Conservation (phyloP, 2,329 filamentous ascomycete genomes). For the Thielaviopsis ethacetica region DNA sequence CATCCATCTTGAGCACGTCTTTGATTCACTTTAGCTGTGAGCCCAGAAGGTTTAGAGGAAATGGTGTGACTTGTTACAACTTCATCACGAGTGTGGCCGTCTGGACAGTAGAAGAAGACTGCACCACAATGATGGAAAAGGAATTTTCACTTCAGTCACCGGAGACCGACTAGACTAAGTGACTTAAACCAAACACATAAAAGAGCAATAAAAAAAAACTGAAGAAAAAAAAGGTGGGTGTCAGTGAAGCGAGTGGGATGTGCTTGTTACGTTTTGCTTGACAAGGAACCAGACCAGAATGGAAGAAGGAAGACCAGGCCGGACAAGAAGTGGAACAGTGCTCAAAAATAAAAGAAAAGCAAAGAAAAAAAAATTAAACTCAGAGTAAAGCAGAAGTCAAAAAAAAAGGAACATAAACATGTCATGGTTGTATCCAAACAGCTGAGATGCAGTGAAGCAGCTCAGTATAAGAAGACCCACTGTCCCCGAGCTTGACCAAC, state of each 20-base stretch:
- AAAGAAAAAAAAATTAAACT: neutral
- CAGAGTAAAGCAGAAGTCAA: neutral
- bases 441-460: too few relatives aligned
- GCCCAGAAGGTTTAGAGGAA: too few relatives aligned
- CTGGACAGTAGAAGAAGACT: too few relatives aligned
- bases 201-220: neutral
- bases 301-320: neutral
- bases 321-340: neutral
- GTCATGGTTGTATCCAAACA: too few relatives aligned
- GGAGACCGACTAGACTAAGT: too few relatives aligned
- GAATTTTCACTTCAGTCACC: too few relatives aligned
- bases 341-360: neutral
- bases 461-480: neutral
- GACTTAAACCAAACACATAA: neutral
- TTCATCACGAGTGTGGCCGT: too few relatives aligned
- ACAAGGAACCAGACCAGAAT: neutral
- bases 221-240: neutral
- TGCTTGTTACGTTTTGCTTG: neutral
- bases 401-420: neutral
- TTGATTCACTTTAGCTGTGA: too few relatives aligned
- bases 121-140: too few relatives aligned
- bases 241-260: neutral
- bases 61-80: too few relatives aligned
- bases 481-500: neutral
- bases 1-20: too few relatives aligned